phyloP scores from a whole-genome alignment of 2,329 filamentous ascomycete species.

The Parasarocladium wereldwijsianum region DNA sequence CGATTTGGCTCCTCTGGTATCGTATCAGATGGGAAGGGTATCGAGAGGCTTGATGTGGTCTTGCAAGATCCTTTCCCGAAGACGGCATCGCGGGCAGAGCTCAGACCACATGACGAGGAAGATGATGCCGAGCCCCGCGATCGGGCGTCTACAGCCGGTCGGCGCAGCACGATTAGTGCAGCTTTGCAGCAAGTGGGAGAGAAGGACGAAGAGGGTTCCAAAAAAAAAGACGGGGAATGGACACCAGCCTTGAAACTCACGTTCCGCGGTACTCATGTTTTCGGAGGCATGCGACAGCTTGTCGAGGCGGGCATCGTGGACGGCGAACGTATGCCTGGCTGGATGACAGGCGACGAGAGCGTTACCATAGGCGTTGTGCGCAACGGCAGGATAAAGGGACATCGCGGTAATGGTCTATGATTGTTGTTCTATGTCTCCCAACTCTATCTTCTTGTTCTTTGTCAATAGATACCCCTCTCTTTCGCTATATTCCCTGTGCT shows the following conservation, averaged over 20 bases:
- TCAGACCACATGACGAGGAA: slow-evolving; percentile 6
- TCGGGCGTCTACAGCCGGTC: slow-evolving; percentile 6
- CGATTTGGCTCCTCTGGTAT: slow-evolving; percentile 53
- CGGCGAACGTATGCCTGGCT: slow-evolving; percentile 67
- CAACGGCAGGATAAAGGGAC: slow-evolving; percentile 47
- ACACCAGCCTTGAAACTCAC: slow-evolving; percentile 38
- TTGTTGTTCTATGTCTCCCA: slow-evolving; percentile 1
- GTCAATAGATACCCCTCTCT: slow-evolving; percentile 4
- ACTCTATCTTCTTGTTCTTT: slow-evolving; percentile 1
- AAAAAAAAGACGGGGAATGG: slow-evolving; percentile 15
- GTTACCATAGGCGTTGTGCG: slow-evolving; percentile 59
- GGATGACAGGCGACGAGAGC: slow-evolving; percentile 81
- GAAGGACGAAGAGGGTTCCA: slow-evolving; percentile 11
- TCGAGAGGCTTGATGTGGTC: slow-evolving; percentile 46
- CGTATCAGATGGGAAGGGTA: slow-evolving; percentile 40
- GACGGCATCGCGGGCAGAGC: slow-evolving; percentile 7
- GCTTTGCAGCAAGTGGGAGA: slow-evolving; percentile 15
- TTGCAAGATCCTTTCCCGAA: slow-evolving; percentile 42
- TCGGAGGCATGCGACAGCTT: slow-evolving; percentile 63
- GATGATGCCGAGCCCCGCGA: slow-evolving; percentile 4
- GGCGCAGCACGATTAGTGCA: slow-evolving; percentile 21
- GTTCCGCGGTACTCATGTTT: slow-evolving; percentile 65
- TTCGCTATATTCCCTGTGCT: slow-evolving; percentile 9
- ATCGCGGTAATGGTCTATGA: slow-evolving; percentile 40
- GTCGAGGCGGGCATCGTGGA: slow-evolving; percentile 66